phyloP scores from a whole-genome alignment of 192 early-diverging fungal genomes.

The Linnemannia zychae region DNA sequence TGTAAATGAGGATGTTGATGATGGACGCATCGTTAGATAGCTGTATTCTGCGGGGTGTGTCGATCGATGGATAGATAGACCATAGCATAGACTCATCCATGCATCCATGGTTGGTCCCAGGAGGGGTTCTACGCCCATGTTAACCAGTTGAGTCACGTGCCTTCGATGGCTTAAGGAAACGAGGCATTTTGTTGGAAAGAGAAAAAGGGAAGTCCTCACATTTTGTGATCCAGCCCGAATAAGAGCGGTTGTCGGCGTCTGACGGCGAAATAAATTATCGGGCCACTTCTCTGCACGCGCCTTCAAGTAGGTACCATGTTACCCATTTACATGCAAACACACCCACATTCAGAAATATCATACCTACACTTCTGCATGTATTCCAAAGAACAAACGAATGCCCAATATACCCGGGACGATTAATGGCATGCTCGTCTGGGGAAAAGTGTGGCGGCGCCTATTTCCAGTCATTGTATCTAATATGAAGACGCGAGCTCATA shows the following conservation, averaged over 20 bases:
- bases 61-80: constrained; percentile 32
- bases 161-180: constrained; percentile 46
- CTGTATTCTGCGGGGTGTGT: neutral
- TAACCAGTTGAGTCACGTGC: constrained; percentile 23
- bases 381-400: too few relatives aligned
- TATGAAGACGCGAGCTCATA: neutral
- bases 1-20: neutral
- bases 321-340: too few relatives aligned
- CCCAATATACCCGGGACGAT: too few relatives aligned
- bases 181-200: constrained; percentile 44
- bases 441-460: too few relatives aligned
- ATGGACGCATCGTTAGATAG: neutral
- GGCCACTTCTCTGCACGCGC: too few relatives aligned
- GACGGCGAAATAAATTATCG: neutral
- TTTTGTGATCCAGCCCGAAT: neutral
- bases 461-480: too few relatives aligned
- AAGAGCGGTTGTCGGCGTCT: neutral
- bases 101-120: neutral
- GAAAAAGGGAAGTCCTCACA: constrained; percentile 12
- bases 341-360: too few relatives aligned
- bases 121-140: neutral
- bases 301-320: too few relatives aligned
- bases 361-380: too few relatives aligned
- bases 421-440: too few relatives aligned
- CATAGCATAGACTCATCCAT: neutral